These are phyloP conservation scores for Vanrija pseudolonga DNA, from an alignment of 1,284 basidiomycete genomes.

Conservation along the genomic window DNA sequence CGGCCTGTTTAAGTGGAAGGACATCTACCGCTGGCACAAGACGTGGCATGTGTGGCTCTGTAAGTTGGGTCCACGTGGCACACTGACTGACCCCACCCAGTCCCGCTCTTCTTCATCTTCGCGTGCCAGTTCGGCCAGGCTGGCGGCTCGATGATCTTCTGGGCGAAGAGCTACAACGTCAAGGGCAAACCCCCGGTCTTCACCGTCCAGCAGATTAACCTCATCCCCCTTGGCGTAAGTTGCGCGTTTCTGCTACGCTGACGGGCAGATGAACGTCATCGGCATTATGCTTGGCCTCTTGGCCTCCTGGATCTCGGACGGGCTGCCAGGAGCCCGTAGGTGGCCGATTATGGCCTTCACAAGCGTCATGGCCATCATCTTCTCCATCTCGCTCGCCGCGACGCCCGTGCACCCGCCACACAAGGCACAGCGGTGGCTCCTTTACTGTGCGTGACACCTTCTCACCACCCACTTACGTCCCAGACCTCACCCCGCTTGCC, in stretches of 20 bases:
- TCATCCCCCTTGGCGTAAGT: conserved; percentile 28
- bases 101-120: conserved; percentile 25
- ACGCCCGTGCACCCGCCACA: conserved; percentile 23
- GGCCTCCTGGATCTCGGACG: conserved; percentile 25
- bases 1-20: conserved; percentile 33
- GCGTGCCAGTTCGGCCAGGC: conserved; percentile 23
- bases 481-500: conserved; percentile 21
- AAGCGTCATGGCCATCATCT: conserved; percentile 14
- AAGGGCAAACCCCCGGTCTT: conserved; percentile 17
- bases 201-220: conserved; percentile 23
- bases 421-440: conserved; percentile 18
- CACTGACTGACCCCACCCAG: conserved; percentile 7
- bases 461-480: neutral
- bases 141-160: conserved; percentile 33
- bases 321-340: conserved; percentile 20
- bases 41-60: conserved; percentile 32
- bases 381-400: conserved; percentile 20
- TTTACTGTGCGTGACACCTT: conserved; percentile 19
- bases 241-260: neutral
- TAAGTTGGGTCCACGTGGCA: conserved; percentile 6
- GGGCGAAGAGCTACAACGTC: conserved; percentile 27
- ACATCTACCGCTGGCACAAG: conserved; percentile 27
- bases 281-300: conserved; percentile 19
- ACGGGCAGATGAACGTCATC: conserved; percentile 24
- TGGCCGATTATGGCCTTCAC: conserved; percentile 29